A percentile compares a stretch with the other conserved stretches of the same genome.
Conservation (phyloP, 106 monocot species). For the Ottelia alismoides region DNA sequence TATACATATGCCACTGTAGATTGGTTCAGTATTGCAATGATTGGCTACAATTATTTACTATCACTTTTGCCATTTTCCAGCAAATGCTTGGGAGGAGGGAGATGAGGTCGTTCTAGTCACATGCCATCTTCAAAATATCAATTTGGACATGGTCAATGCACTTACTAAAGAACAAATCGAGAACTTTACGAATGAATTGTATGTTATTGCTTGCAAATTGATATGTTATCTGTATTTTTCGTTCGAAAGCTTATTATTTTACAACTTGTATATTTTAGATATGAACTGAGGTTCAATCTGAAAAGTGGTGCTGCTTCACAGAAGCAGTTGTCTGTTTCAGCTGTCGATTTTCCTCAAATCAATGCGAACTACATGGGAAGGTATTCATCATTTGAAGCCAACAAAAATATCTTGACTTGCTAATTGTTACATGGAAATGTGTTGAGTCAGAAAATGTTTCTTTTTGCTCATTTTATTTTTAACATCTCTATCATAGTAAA, state of each 20-base stretch:
- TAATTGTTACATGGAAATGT: too few relatives aligned
- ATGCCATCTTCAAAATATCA: constrained; percentile 60
- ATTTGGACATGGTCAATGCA: constrained; percentile 62
- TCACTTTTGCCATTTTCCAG: too few relatives aligned
- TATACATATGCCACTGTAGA: too few relatives aligned
- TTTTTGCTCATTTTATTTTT: too few relatives aligned
- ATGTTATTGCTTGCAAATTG: constrained; percentile 8
- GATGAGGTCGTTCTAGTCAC: constrained; percentile 79
- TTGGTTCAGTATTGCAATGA: too few relatives aligned
- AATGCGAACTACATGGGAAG: constrained; percentile 80
- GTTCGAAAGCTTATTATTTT: not conserved
- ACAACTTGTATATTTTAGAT: constrained; percentile 25
- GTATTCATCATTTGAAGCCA: too few relatives aligned
- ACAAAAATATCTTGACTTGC: too few relatives aligned
- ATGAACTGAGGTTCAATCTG: constrained; percentile 95
- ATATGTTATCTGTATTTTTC: not conserved
- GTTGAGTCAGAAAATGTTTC: too few relatives aligned
- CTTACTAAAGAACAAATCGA: constrained; percentile 26
- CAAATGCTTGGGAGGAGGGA: constrained; percentile 90
- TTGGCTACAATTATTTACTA: too few relatives aligned
- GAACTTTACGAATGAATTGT: constrained; percentile 59
- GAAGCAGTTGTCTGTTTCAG: constrained; percentile 62
- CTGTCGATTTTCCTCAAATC: constrained; percentile 85
- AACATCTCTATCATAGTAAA: too few relatives aligned
- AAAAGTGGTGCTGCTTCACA: constrained; percentile 79